Conservation (phyloP, 352 stramenopile species). For the Globisporangium alternatum region DNA sequence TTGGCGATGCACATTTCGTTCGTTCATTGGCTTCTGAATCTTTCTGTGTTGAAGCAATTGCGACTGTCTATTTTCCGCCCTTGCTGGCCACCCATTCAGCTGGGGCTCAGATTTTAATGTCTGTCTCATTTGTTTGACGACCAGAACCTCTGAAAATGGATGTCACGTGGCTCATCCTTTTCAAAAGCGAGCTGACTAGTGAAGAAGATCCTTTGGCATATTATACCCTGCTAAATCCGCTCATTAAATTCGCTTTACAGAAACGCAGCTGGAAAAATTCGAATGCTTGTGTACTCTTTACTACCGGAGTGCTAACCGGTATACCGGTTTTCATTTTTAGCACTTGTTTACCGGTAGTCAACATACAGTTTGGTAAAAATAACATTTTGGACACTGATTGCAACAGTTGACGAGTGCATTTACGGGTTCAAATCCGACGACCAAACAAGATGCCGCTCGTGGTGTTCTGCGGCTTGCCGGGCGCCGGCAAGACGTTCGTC, state of each 20-base stretch:
- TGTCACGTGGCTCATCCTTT: neutral
- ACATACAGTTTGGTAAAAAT: too few species aligned
- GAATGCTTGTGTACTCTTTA: too few species aligned
- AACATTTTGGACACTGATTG: too few species aligned
- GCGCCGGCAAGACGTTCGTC: slow-evolving; percentile 62
- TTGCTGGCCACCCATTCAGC: neutral
- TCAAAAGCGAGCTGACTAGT: neutral
- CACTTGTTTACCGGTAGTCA: too few species aligned
- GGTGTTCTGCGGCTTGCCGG: slow-evolving; percentile 66
- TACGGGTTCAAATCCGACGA: neutral
- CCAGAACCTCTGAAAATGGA: neutral
- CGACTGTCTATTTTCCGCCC: neutral
- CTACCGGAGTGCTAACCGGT: too few species aligned
- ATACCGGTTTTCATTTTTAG: too few species aligned
- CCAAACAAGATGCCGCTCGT: slow-evolving; percentile 64
- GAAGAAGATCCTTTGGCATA: too few species aligned
- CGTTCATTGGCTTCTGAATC: neutral
- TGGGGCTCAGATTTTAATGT: neutral
- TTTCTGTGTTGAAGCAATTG: neutral
- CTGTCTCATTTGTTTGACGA: slow-evolving; percentile 2
- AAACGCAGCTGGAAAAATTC: too few species aligned
- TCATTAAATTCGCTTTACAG: neutral
- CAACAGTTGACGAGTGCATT: neutral
- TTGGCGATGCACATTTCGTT: neutral
- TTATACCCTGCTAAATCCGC: neutral